Evolutionary conservation across 768 basidiomycete genomes (phyloP), one percentile per base, ranked within the genome.

Genomic region (Leccinum truebloodii): DNA sequence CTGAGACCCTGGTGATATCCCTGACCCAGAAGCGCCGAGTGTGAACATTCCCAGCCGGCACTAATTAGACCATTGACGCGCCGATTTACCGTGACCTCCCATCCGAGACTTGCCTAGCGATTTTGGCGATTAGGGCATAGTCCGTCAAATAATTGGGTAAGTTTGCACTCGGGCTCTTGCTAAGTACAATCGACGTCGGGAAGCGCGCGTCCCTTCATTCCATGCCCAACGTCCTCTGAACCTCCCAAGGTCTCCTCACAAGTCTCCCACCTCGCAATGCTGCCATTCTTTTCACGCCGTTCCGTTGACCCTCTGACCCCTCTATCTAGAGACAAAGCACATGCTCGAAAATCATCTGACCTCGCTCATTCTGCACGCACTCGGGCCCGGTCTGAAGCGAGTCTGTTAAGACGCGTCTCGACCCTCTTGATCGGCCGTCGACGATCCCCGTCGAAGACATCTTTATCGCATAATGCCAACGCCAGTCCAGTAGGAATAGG

Each of bases 241-340:
- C 32, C 32, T 34, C 60, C 58, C 39, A 57, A 24, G 24, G 24
- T 6, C 57, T 18, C 39, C n/a, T 26, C 22, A 12, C 32, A 34
- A 6, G 22, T 14, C 46, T 48, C 46, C 12, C 52, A 24, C 51
- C 35, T 14, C 41, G 18, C 60, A 41, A 52, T 52, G 55, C 73
- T 73, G 72, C 62, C 57, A 14, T 73, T 75, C 64, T 68, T 73
- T 64, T 65, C 68, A 34, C 68, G 73, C 52, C 72, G 72, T 32
- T 61, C 65, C 48, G 63, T 65, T 39, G 72, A 73, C 49, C 72
- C 72, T 44, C 26, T 63, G 28, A 55, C 48, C 16, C 30, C 51
- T 20, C 13, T 41, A 3, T 49, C 51, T 51, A 63, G 35, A 41
- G 59, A 65, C 18, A 54, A 34, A 54, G 32, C 53, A 20, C 56